Evolutionary conservation across 257 asterid species (phyloP), one percentile per base, ranked within the genome.

Genomic region (Coffea canephora): DNA sequence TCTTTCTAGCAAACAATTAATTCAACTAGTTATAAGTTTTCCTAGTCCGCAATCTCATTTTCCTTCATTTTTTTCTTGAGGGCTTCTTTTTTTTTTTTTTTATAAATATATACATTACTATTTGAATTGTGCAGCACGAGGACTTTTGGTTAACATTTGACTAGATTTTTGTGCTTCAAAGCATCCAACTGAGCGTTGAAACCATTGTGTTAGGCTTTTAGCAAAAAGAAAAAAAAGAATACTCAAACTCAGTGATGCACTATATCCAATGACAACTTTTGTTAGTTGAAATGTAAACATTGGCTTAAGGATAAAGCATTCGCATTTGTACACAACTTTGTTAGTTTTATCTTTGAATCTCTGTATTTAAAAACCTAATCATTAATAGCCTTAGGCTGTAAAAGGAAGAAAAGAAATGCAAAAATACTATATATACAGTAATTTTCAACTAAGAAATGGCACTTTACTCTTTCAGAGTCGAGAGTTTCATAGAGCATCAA

Each of bases 401-500:
- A 39, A 39, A 2, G 43, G 43, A 39, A 39, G 4, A 2, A 39
- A 39, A 39, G 4, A 39, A 39, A 39, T 39, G 43, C 43, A 39
- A 39, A 39, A 39, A 39, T 39, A 39, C 43, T 39, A 39, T 39
- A 39, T 39, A 39, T 39, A 39, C 43, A 39, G 43, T 34, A 54
- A 2, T 39, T 39, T 39, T 39, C 43, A 39, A 39, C 43, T 39
- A 39, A 39, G 43, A 39, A 2, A 65, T 55, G 39, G 5, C 46
- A 66, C 18, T 61, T 4, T 2, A 61, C 46, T 76, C 12, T 41
- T 27, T 5, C 79, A 88, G 91, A 84, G 91, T 88, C 78, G 91
- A 88, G 83, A 88, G 90, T 52, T 88, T 88, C 84, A 88, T 88
- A 16, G 91, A 88, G 77, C 91, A 88, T 67, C 91, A 88, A 86